These are phyloP conservation scores for Ceratobasidium sp. DNA, from an alignment of 1,284 basidiomycete species.

Conservation along the genomic window DNA sequence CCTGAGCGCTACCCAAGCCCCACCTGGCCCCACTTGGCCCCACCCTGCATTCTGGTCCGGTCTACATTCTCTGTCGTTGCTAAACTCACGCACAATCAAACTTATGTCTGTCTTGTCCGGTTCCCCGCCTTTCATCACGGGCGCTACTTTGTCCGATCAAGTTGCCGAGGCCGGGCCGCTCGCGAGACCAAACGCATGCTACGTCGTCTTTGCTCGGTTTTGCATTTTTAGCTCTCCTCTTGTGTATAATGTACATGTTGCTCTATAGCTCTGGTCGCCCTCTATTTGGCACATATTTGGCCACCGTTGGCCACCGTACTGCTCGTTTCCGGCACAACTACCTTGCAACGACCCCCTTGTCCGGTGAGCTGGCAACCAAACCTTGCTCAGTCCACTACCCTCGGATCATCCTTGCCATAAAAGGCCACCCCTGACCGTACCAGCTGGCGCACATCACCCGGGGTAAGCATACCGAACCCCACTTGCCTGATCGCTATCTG, in stretches of 20 bases:
- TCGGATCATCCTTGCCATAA: neutral
- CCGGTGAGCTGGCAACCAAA: no score
- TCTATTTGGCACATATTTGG: no score
- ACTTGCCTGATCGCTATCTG: conserved; percentile 21
- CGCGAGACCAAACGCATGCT: conserved; percentile 7
- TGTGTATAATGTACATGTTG: no score
- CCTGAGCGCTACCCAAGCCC: neutral
- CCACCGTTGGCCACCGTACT: no score
- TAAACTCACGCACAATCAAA: neutral
- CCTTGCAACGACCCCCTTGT: no score
- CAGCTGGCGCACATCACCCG: no score
- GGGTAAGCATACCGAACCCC: conserved; percentile 5
- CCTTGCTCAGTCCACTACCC: neutral
- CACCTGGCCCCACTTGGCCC: neutral
- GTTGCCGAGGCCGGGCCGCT: conserved; percentile 19
- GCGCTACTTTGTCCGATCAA: conserved; percentile 10
- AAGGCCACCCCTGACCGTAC: neutral
- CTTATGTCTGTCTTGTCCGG: neutral
- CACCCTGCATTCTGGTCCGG: no score
- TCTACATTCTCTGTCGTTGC: neutral
- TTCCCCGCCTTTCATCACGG: neutral
- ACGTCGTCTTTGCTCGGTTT: no score
- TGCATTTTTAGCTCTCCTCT: no score
- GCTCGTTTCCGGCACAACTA: no score
- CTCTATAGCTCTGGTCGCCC: no score